These are phyloP conservation scores for Beta lomatogona DNA, from an alignment of 179 eudicot species.

Conservation along the genomic window DNA sequence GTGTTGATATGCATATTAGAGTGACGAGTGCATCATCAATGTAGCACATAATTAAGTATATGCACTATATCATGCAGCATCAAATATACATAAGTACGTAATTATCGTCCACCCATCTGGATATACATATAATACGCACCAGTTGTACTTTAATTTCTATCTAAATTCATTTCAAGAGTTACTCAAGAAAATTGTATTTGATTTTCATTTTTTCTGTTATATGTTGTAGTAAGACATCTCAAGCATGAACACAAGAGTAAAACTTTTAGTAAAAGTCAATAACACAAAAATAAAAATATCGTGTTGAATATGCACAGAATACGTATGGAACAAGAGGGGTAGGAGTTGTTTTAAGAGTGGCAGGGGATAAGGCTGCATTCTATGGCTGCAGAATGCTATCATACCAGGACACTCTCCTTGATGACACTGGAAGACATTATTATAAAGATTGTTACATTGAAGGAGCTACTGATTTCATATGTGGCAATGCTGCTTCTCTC, in stretches of 20 bases:
- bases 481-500: constrained; percentile 71
- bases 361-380: constrained; percentile 73
- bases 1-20: too few species aligned
- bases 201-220: too few species aligned
- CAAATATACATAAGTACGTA: too few species aligned
- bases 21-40: too few species aligned
- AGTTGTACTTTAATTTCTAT: too few species aligned
- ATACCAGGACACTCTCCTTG: constrained; percentile 71
- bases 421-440: constrained; percentile 68
- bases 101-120: too few species aligned
- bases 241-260: neutral
- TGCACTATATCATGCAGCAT: too few species aligned
- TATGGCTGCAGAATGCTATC: constrained; percentile 59
- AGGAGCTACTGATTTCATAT: constrained; percentile 77
- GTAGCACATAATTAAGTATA: too few species aligned
- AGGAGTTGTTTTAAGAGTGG: constrained; percentile 71
- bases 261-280: too few species aligned
- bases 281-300: neutral
- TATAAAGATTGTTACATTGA: constrained; percentile 70
- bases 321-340: constrained; percentile 46
- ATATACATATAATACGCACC: too few species aligned
- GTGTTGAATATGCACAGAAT: constrained; percentile 38
- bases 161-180: too few species aligned
- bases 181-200: too few species aligned
- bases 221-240: neutral